These are phyloP conservation scores for Trichoderma sp. DNA, from an alignment of 2,329 filamentous ascomycete species.

Conservation along the genomic window DNA sequence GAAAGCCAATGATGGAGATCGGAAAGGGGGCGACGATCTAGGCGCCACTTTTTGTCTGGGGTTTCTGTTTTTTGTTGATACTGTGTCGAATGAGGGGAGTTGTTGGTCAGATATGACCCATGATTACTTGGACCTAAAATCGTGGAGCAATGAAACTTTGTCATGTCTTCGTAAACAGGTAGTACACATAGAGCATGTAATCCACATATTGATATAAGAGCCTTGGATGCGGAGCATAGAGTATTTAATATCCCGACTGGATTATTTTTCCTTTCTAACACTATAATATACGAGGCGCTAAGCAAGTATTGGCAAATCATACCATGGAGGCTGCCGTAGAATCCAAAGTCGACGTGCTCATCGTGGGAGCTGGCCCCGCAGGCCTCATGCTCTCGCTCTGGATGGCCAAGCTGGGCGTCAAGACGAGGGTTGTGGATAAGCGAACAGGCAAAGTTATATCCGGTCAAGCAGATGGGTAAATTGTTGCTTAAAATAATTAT, in stretches of 20 bases:
- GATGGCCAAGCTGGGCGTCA: constrained; percentile 41
- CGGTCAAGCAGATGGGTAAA: constrained; percentile 41
- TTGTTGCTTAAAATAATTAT: background rate
- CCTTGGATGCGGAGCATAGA: background rate
- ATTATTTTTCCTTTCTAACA: background rate
- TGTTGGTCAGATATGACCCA: constrained; percentile 12
- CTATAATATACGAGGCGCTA: background rate
- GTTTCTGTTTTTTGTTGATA: no score
- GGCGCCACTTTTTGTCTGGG: background rate
- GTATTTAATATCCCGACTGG: background rate
- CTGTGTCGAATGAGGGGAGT: background rate
- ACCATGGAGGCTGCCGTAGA: background rate
- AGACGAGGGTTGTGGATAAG: constrained; percentile 44
- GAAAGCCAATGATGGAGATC: background rate
- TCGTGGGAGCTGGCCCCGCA: constrained; percentile 40
- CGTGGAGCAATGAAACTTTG: background rate
- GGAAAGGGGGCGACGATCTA: background rate
- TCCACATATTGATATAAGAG: background rate
- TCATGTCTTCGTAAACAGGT: background rate
- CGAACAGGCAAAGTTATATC: constrained; percentile 38
- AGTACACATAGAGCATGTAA: background rate
- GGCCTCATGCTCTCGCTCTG: constrained; percentile 44
- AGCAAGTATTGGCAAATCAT: background rate
- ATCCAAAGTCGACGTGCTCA: constrained; percentile 34
- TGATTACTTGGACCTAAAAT: background rate